phyloP scores from a whole-genome alignment of 176 grass and related monocot genomes.

The Phoenix roebelenii region DNA sequence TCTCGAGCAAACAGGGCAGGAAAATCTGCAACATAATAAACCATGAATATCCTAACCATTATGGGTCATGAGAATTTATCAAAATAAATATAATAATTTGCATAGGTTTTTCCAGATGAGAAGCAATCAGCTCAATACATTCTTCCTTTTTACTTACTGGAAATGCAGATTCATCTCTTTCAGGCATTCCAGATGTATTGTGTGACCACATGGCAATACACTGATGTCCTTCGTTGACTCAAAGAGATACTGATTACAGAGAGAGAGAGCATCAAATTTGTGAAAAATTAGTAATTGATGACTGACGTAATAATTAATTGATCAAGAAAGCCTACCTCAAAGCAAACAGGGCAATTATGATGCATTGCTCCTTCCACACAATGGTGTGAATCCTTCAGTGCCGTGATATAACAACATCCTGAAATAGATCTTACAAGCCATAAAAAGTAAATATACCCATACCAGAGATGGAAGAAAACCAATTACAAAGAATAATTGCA shows the following conservation, averaged over 20 bases:
- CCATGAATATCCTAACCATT: neutral
- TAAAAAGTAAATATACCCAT: neutral
- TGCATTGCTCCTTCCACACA: constrained; percentile 87
- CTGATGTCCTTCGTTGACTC: constrained; percentile 75
- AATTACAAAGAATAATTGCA: neutral
- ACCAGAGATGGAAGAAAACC: neutral
- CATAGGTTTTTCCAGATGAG: no score
- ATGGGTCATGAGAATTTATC: no score
- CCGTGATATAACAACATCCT: constrained; percentile 72
- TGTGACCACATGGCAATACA: constrained; percentile 63
- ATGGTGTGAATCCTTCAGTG: constrained; percentile 56
- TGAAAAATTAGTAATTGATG: neutral
- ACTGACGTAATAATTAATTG: neutral
- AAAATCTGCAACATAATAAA: constrained; percentile 35
- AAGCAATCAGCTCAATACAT: neutral
- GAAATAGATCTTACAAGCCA: neutral
- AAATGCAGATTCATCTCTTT: constrained; percentile 59
- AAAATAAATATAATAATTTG: no score
- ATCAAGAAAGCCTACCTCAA: constrained; percentile 37
- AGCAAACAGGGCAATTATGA: constrained; percentile 84
- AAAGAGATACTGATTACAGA: constrained; percentile 58
- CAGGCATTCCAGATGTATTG: constrained; percentile 70
- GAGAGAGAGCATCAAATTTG: neutral
- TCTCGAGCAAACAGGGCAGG: constrained; percentile 75
- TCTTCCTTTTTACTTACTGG: constrained; percentile 37